Evolutionary conservation across 495 filamentous ascomycete genomes (phyloP), one percentile per base, ranked within the genome.

Genomic region (Stereocaulon alpinum): DNA sequence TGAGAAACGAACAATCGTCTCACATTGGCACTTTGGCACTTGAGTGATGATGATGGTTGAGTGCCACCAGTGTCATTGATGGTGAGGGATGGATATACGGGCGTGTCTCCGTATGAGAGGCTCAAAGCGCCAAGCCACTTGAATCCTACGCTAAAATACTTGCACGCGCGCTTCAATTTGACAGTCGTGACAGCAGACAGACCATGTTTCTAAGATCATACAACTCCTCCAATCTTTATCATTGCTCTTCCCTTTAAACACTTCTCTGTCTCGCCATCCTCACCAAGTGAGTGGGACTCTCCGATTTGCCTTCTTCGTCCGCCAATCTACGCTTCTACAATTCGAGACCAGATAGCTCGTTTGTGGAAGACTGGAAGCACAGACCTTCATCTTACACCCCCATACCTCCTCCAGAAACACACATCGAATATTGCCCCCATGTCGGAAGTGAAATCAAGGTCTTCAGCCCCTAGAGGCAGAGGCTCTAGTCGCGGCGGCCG

Each of bases 391-490:
- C 22, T 52, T 62, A 45, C 59, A 44, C 48, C 56, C 54, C 53
- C 37, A 10, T 1, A 60, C n/a, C 14, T 40, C 14, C 22, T 24
- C 15, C 44, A 50, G 61, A 61, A 56, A 69, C 17, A 29, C n/a
- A 55, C 59, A 34, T 60, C 62, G 64, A 62, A 61, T 64, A 63
- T 55, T 65, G 64, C 63, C 41, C 64, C 48, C 68, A 96, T 98
- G 92, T 94, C 93, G 79, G 93, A 96, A 81, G 84, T 88, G 74
- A 85, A 91, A 77, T 78, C 86, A 72, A 81, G 93, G 78, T 79
- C 84, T 58, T 73, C 82, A 71, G 84, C 84, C 65, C 77, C 82
- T 65, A 87, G 90, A 70, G 89, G 89, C 72, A 85, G 89, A 78
- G 85, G 85, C 75, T 84, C 88, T 65, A 72, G 80, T 72, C 83